These are phyloP conservation scores for Sporothrix luriei DNA, from an alignment of 2,329 filamentous ascomycete genomes.

Conservation along the genomic window DNA sequence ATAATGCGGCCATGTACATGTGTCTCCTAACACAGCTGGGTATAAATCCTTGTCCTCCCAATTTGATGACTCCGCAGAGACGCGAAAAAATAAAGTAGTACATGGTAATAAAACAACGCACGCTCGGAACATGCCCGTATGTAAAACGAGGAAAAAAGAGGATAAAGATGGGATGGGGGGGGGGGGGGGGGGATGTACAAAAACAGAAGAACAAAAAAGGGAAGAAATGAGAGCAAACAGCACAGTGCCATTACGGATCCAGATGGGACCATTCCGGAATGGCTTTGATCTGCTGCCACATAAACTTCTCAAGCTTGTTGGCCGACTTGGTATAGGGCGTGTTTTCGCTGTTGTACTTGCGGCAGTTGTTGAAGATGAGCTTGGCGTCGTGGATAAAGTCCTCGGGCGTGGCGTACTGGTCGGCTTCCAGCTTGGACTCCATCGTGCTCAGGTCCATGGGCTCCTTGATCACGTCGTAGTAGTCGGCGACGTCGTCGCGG, in stretches of 20 bases:
- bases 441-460: constrained; percentile 97
- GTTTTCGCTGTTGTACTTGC: constrained; percentile 93
- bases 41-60: constrained; percentile 3
- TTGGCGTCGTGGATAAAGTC: constrained; percentile 89
- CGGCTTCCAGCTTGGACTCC: constrained; percentile 92
- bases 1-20: background rate
- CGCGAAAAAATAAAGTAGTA: constrained; percentile 2
- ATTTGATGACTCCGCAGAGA: constrained; percentile 7
- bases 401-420: constrained; percentile 86
- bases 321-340: constrained; percentile 95
- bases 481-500: constrained; percentile 94
- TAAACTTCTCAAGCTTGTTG: constrained; percentile 88
- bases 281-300: constrained; percentile 90
- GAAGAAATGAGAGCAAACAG: background rate
- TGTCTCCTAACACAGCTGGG: constrained; percentile 4
- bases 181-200: no score
- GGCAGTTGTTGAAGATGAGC: constrained; percentile 91
- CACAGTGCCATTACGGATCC: constrained; percentile 47
- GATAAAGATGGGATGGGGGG: background rate
- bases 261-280: constrained; percentile 87
- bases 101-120: background rate
- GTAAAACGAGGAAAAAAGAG: background rate
- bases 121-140: background rate
- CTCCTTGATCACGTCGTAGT: constrained; percentile 97
- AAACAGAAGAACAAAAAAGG: background rate